Evolutionary conservation across 495 filamentous ascomycete species (phyloP).

Genomic region (Aspergillus nidulans): DNA sequence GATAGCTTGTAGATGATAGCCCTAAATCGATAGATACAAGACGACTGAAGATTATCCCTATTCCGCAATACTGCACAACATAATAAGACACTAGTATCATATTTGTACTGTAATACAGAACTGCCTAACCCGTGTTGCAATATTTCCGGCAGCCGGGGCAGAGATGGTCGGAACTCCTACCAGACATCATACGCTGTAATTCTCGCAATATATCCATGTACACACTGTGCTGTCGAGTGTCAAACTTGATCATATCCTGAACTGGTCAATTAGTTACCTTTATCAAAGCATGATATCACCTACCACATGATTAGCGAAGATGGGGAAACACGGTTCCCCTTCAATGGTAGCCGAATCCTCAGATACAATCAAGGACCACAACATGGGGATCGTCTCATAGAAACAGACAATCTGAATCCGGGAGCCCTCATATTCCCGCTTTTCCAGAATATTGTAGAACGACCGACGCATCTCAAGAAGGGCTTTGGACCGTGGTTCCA

Average conservation of each 20-base stretch:
- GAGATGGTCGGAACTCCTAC: not conserved
- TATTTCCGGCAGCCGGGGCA: not conserved
- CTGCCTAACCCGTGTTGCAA: not conserved
- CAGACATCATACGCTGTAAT: not conserved
- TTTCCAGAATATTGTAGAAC: not conserved
- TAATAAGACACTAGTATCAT: not conserved
- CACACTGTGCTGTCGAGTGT: not conserved
- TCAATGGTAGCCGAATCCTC: not conserved
- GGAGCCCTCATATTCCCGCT: not conserved
- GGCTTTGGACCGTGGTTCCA: not conserved
- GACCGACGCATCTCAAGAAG: not conserved
- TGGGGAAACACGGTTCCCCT: not conserved
- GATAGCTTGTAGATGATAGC: not conserved
- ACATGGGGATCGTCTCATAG: not conserved
- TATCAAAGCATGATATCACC: not conserved
- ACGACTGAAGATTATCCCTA: not conserved
- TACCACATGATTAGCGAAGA: not conserved
- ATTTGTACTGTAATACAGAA: not conserved
- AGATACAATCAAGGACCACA: not conserved
- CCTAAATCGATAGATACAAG: not conserved
- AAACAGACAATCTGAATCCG: not conserved
- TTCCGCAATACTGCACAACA: not conserved
- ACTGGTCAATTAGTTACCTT: not conserved
- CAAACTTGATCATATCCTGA: not conserved
- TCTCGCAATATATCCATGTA: not conserved